A percentile compares a stretch with the other conserved stretches of the same genome.
phyloP scores from a whole-genome alignment of 108 stramenopile species.

The Craspedostauros australis region DNA sequence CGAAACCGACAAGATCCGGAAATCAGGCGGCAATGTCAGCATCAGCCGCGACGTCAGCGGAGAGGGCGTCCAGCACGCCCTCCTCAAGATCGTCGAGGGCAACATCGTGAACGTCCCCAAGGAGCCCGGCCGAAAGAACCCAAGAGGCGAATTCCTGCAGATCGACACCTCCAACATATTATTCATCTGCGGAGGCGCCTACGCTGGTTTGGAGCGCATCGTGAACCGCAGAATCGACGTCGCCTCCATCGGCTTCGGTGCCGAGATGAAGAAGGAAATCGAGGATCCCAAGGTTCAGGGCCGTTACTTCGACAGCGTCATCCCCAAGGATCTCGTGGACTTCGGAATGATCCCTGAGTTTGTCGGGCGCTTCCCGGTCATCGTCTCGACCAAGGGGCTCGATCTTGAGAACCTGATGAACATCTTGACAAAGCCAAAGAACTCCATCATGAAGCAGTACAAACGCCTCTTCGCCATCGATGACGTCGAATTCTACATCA shows the following conservation, averaged over 20 bases:
- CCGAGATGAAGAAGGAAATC: conserved; percentile 86
- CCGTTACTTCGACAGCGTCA: conserved; percentile 83
- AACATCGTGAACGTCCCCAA: conserved; percentile 98
- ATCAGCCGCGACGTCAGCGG: conserved; percentile 85
- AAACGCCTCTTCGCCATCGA: conserved; percentile 90
- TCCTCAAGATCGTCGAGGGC: conserved; percentile 98
- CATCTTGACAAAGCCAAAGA: conserved; percentile 93
- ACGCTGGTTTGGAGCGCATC: conserved; percentile 90
- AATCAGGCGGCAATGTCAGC: conserved; percentile 88
- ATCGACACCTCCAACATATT: conserved; percentile 97
- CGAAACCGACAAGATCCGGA: conserved; percentile 91
- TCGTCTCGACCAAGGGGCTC: conserved; percentile 92
- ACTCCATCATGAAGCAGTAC: conserved; percentile 97
- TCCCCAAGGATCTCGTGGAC: conserved; percentile 91
- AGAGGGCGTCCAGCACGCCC: conserved; percentile 94
- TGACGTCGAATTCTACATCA: conserved; percentile 91
- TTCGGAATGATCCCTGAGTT: conserved; percentile 98
- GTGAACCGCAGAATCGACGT: conserved; percentile 88
- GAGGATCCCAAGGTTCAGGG: conserved; percentile 85
- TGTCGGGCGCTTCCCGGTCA: conserved; percentile 93
- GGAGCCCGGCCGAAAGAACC: conserved; percentile 92
- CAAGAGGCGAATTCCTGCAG: conserved; percentile 89
- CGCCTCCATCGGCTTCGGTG: conserved; percentile 96
- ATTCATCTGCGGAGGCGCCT: conserved; percentile 98
- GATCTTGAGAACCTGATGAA: conserved; percentile 85